Evolutionary conservation across 2,329 filamentous ascomycete species (phyloP), one percentile per base, ranked within the genome.

Genomic region (Sclerotinia sclerotiorum): DNA sequence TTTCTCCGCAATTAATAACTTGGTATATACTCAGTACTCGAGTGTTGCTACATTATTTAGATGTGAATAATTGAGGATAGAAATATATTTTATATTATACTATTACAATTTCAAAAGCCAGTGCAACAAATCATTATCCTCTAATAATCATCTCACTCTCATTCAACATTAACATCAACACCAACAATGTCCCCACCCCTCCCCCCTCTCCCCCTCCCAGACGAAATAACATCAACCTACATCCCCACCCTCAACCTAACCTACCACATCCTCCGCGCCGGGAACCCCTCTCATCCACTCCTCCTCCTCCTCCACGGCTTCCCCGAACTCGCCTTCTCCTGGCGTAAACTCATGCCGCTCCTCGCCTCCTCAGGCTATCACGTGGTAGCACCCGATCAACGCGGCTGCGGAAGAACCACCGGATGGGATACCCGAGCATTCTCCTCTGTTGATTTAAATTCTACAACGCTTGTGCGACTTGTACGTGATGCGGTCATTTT

Each of bases 291-390:
- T 32, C 81, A 80, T 8, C 87, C 87, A 1, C 81, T 90, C 15
- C 78, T 90, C 11, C 76, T 90, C 8, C 84, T 89, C 61, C 83
- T 86, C 60, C 88, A 90, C 77, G 89, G 89, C 49, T 91, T 86
- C 71, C 89, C 89, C 1, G 88, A 91, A 74, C 80, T 91, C 2
- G 87, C 89, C 39, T 91, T 84, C 76, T 90, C 88, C 58, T 91
- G 88, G 88, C 85, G 88, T 64, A 86, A 87, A 68, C 78, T 90
- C 48, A 82, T 91, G 73, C 82, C 84, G 8, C 76, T 79, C 0
- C 80, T 92, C n/a, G 85, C 88, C 6, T 77, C 79, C 0, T 81
- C 83, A 7, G 88, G 88, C 39, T 91, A 87, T 78, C 84, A 88
- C 74, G 87, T 88, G 65, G 85, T 91, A 2, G 88, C 89, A 1